Evolutionary conservation across 2,329 filamentous ascomycete species (phyloP).

Genomic region (Aquanectria penicillioides): DNA sequence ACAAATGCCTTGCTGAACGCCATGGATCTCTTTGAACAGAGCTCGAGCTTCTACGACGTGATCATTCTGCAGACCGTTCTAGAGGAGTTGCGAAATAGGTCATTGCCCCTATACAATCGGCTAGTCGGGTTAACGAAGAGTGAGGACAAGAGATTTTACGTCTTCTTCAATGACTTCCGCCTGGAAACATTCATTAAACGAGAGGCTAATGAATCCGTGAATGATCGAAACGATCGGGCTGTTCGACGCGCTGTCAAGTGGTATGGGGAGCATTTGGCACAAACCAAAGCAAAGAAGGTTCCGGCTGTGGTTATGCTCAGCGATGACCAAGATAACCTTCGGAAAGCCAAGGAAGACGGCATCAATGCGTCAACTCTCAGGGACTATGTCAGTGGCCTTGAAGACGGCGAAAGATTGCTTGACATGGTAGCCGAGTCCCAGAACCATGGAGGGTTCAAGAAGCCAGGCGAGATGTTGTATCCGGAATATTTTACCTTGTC

Average conservation of each 20-base stretch:
- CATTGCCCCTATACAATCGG: conserved; percentile 93
- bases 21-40: conserved; percentile 97
- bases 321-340: conserved; percentile 88
- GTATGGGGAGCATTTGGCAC: conserved; percentile 85
- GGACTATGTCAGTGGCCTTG: conserved; percentile 85
- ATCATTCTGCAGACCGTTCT: conserved; percentile 95
- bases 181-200: conserved; percentile 88
- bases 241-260: conserved; percentile 87
- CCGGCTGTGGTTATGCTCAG: conserved; percentile 93
- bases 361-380: conserved; percentile 74
- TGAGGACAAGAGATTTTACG: conserved; percentile 96
- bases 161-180: conserved; percentile 99
- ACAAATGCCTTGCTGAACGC: conserved; percentile 95
- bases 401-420: conserved; percentile 84
- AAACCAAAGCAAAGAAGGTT: conserved; percentile 67
- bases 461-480: conserved; percentile 78
- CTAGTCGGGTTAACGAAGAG: conserved; percentile 91
- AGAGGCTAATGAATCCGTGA: conserved; percentile 84
- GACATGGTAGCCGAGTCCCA: conserved; percentile 92
- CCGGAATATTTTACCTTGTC: conserved; percentile 90
- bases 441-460: conserved; percentile 72
- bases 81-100: conserved; percentile 94
- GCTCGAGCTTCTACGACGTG: conserved; percentile 94
- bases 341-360: conserved; percentile 80
- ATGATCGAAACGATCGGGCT: conserved; percentile 94